A percentile compares a stretch with the other conserved stretches of the same genome.
Conservation (phyloP, 108 stramenopile genomes). For the Fragilariopsis cylindrus region DNA sequence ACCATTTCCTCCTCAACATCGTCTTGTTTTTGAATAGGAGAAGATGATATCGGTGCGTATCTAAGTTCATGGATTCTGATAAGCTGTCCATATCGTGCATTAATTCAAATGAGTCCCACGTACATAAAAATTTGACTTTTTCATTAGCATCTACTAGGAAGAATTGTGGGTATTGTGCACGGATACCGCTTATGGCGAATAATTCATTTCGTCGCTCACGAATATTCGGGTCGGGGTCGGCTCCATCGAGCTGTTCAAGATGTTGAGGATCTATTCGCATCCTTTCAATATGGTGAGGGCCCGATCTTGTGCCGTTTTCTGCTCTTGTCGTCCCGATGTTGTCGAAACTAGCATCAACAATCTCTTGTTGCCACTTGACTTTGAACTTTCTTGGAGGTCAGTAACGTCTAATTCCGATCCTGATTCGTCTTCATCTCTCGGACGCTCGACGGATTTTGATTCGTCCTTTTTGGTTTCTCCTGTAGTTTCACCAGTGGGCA, state of each 20-base stretch:
- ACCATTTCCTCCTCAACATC: not conserved
- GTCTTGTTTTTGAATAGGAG: not conserved
- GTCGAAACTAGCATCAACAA: constrained; percentile 10
- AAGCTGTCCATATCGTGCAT: constrained; percentile 31
- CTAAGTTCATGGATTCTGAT: constrained; percentile 17
- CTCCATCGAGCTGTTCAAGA: constrained; percentile 55
- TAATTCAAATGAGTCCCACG: constrained; percentile 31
- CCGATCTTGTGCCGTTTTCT: constrained; percentile 22
- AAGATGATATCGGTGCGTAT: not conserved
- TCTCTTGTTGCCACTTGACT: constrained; percentile 3
- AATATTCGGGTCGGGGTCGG: constrained; percentile 48
- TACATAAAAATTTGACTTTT: constrained; percentile 39
- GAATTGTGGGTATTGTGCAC: constrained; percentile 70
- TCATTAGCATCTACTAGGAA: constrained; percentile 51
- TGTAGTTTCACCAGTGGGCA: too few relatives aligned
- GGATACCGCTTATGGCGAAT: constrained; percentile 54
- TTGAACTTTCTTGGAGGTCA: too few relatives aligned
- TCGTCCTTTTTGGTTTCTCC: too few relatives aligned
- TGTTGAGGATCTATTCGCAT: not conserved
- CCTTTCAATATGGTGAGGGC: constrained; percentile 17
- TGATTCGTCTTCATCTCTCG: too few relatives aligned
- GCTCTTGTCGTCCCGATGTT: constrained; percentile 12
- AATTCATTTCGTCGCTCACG: constrained; percentile 45
- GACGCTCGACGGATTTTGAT: too few relatives aligned
- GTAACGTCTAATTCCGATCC: too few relatives aligned